A percentile compares a stretch with the other conserved stretches of the same genome.
These are phyloP conservation scores for Cryptococcus floricola DNA, from an alignment of 1,284 basidiomycete species.

Conservation along the genomic window DNA sequence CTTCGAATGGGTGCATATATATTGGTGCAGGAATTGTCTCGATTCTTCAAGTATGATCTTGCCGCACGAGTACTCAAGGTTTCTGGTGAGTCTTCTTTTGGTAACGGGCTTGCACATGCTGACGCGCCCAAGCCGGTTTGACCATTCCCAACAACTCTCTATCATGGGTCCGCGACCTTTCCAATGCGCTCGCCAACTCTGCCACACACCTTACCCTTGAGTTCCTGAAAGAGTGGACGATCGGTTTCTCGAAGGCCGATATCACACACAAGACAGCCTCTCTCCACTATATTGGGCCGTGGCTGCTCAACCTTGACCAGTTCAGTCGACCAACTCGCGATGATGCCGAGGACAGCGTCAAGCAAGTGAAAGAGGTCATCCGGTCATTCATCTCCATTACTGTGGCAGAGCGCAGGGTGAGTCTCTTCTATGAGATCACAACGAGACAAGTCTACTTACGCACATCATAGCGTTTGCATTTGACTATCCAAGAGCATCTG, in stretches of 20 bases:
- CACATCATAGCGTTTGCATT: slow-evolving; percentile 56
- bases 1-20: slow-evolving; percentile 73
- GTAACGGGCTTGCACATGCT: neutral
- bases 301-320: slow-evolving; percentile 71
- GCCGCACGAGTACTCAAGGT: slow-evolving; percentile 59
- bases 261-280: slow-evolving; percentile 65
- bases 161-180: slow-evolving; percentile 63
- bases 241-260: slow-evolving; percentile 56
- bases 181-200: slow-evolving; percentile 66
- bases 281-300: slow-evolving; percentile 75
- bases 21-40: slow-evolving; percentile 70
- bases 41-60: slow-evolving; percentile 71
- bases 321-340: slow-evolving; percentile 66
- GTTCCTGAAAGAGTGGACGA: slow-evolving; percentile 75
- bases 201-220: slow-evolving; percentile 77
- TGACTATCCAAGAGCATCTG: slow-evolving; percentile 65
- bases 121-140: slow-evolving; percentile 53
- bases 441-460: slow-evolving; percentile 8
- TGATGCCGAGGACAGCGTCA: slow-evolving; percentile 31
- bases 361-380: slow-evolving; percentile 65
- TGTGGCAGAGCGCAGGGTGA: slow-evolving; percentile 63
- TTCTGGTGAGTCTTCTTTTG: slow-evolving; percentile 56
- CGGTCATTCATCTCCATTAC: slow-evolving; percentile 71
- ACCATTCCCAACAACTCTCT: slow-evolving; percentile 69
- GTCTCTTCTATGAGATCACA: slow-evolving; percentile 10